A percentile compares a stretch with the other conserved stretches of the same genome.
Conservation (phyloP, 1,284 basidiomycete species). For the Apiotrichum sp. region DNA sequence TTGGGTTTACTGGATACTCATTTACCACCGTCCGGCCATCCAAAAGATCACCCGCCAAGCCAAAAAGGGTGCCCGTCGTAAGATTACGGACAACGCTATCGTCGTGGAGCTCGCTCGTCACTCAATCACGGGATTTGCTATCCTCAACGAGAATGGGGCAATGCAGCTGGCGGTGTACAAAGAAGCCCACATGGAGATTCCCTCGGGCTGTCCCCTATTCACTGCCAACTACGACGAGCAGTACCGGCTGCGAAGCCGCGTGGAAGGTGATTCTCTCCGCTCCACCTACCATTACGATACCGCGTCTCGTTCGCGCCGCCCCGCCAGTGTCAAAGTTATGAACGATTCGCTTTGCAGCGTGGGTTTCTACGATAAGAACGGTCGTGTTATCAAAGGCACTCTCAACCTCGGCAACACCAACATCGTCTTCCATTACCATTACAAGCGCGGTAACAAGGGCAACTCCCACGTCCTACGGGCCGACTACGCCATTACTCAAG, state of each 20-base stretch:
- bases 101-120: slow-evolving; percentile 6
- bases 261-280: neutral
- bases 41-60: slow-evolving; percentile 2
- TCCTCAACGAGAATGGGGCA: neutral
- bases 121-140: slow-evolving; percentile 6
- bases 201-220: slow-evolving; percentile 1
- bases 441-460: slow-evolving; percentile 5
- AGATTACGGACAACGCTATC: slow-evolving; percentile 3
- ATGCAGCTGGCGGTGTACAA: neutral
- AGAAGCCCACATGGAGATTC: neutral
- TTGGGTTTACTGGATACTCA: slow-evolving; percentile 7
- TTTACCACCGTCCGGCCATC: slow-evolving; percentile 7
- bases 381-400: slow-evolving; percentile 3
- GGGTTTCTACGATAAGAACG: slow-evolving; percentile 6
- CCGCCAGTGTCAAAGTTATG: neutral
- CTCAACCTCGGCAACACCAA: neutral
- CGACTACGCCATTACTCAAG: neutral
- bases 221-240: slow-evolving; percentile 1
- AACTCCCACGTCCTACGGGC: slow-evolving; percentile 6
- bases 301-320: neutral
- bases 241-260: slow-evolving; percentile 2
- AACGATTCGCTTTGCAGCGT: neutral
- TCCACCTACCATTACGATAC: slow-evolving; percentile 4
- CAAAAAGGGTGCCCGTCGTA: slow-evolving; percentile 6
- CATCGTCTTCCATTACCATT: slow-evolving; percentile 7